A percentile compares a stretch with the other conserved stretches of the same genome.
These are phyloP conservation scores for Echinosophora koreensis DNA, from an alignment of 306 rosid species.

Conservation along the genomic window DNA sequence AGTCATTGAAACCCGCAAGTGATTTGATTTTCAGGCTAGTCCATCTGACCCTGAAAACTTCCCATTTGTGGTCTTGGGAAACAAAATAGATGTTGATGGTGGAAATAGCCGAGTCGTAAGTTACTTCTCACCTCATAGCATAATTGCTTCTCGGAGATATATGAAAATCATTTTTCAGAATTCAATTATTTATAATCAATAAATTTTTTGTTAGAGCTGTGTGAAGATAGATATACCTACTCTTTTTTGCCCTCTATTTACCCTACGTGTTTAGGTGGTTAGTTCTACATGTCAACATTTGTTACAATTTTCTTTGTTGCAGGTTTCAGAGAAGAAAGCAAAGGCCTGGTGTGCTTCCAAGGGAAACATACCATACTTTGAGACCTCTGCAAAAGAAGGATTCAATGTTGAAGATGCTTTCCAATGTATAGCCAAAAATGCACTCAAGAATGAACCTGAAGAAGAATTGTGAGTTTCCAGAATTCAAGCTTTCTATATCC, in stretches of 20 bases:
- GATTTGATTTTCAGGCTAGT: slow-evolving; percentile 81
- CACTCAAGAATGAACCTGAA: slow-evolving; percentile 99
- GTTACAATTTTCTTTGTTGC: slow-evolving; percentile 36
- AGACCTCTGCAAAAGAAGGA: slow-evolving; percentile 99
- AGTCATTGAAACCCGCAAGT: slow-evolving; percentile 27
- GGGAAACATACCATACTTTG: slow-evolving; percentile 97
- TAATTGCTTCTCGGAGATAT: slow-evolving; percentile 23
- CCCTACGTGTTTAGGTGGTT: neutral
- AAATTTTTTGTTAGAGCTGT: slow-evolving; percentile 15
- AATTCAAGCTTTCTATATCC: slow-evolving; percentile 1
- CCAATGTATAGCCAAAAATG: slow-evolving; percentile 95
- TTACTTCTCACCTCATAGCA: slow-evolving; percentile 32
- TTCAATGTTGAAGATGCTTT: slow-evolving; percentile 97
- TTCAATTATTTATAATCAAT: neutral
- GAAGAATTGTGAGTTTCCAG: slow-evolving; percentile 84
- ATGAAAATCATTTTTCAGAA: neutral
- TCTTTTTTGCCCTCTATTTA: neutral
- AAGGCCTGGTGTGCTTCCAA: slow-evolving; percentile 99
- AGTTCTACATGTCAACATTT: slow-evolving; percentile 9
- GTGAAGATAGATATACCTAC: neutral
- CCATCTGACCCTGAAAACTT: slow-evolving; percentile 98
- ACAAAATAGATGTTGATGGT: slow-evolving; percentile 97
- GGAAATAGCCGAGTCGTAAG: slow-evolving; percentile 98
- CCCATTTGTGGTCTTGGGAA: slow-evolving; percentile 98
- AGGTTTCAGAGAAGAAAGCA: slow-evolving; percentile 99